Evolutionary conservation across 2,329 filamentous ascomycete species (phyloP), one percentile per base, ranked within the genome.

Genomic region (Trichoderma harzianum): DNA sequence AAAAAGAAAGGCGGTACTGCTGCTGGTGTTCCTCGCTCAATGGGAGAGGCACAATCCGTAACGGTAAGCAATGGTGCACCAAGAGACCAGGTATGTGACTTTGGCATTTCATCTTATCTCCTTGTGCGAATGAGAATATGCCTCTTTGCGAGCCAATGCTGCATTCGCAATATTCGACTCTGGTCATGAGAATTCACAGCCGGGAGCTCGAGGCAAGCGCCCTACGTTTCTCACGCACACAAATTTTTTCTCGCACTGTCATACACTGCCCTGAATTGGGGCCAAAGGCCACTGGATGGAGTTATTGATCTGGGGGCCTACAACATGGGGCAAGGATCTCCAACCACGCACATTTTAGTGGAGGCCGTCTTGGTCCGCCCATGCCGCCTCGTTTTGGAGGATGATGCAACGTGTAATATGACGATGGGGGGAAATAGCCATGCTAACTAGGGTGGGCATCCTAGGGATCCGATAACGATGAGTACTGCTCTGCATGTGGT

Each of bases 401-500:
- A 66, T 67, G 69, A 72, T 71, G 69, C 70, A 73, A 60, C 71
- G 62, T 72, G 66, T 70, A 70, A 70, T 65, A 70, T 61, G 36
- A 55, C 55, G 39, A 71, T 64, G 71, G 47, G 68, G 53, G 70
- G 62, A 28, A n/a, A 16, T 62, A 69, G 39, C 65, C 73, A 72
- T 78, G 78, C 82, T 85, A 76, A 83, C 78, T 72, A 73, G 39
- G 18, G 39, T 67, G 34, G n/a, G 24, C 63, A 63, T 68, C 67
- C 69, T 72, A 83, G 81, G 76, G 75, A 36, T 79, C 80, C 76
- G 92, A 97, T 74, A 97, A 97, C 81, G 93, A 96, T 80, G 95
- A 98, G 80, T 92, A 92, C 78, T 99, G 95, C 84, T 91, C 91
- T 73, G 90, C 94, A 60, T 99, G 96, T 83, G 90, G 91, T 78